Evolutionary conservation across 495 filamentous ascomycete genomes (phyloP), one percentile per base, ranked within the genome.

Genomic region (Penicillium arizonense): DNA sequence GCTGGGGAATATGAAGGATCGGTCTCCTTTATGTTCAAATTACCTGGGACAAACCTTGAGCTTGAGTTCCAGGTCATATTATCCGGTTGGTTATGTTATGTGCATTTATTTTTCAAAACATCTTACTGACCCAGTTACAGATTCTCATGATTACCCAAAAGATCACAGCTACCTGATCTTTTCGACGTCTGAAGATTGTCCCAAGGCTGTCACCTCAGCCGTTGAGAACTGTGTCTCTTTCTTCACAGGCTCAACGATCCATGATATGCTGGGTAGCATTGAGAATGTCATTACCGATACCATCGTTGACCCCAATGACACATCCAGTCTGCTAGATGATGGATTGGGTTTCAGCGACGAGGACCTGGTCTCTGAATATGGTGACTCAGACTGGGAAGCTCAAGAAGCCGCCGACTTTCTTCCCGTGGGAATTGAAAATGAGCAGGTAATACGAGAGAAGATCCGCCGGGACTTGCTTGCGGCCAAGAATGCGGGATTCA

Each of bases 401-500:
- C 70, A 59, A 18, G 65, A 59, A 4, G 58, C 75, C 32, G 52
- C 58, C n/a, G 71, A 69, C 46, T 60, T 72, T 32, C 59, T 66
- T n/a, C 39, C 45, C n/a, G 67, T 70, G 40, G 45, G 41, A 50
- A 59, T 34, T 50, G 63, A 50, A 55, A 55, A 39, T 14, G 68
- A 73, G 7, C 12, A 41, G 7, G 18, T 47, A 12, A 9, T 64
- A 12, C 30, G 42, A 5, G 47, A 52, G 36, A 63, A 78, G 28
- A 72, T 95, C 14, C 79, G 79, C 28, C 60, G 61, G 6, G 92
- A 97, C 67, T 75, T 97, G 4, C 73, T 70, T 37, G 59, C 59
- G 5, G 84, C 75, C 5, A 86, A 83, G 57, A 47, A 73, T 2
- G 83, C 87, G 12, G 91, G 90, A 0, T 93, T 91, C 69, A 88